Evolutionary conservation across 805 yeast species (phyloP).

Genomic region (Candida arabinofermentans): DNA sequence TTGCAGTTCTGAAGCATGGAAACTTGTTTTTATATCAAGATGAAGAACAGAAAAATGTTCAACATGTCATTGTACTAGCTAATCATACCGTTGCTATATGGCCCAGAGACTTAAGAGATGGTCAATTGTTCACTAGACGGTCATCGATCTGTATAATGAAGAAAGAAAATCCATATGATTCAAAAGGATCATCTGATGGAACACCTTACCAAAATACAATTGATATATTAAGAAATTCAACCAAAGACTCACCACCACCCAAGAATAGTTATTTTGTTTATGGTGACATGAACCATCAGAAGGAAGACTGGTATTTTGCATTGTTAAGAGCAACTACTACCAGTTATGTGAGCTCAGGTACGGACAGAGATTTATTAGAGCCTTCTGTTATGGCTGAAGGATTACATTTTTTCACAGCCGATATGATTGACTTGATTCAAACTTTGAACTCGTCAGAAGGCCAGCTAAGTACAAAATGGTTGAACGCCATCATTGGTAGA

Average conservation of each 20-base stretch:
- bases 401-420: slow-evolving; percentile 63
- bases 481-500: slow-evolving; percentile 84
- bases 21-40: slow-evolving; percentile 82
- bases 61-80: slow-evolving; percentile 74
- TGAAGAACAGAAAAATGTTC: slow-evolving; percentile 58
- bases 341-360: slow-evolving; percentile 20
- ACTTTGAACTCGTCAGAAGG: slow-evolving; percentile 78
- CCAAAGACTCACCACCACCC: slow-evolving; percentile 31
- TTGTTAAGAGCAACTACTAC: slow-evolving; percentile 71
- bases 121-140: slow-evolving; percentile 73
- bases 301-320: slow-evolving; percentile 92
- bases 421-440: slow-evolving; percentile 71
- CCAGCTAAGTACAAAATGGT: slow-evolving; percentile 81
- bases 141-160: slow-evolving; percentile 73
- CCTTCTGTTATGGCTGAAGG: slow-evolving; percentile 70
- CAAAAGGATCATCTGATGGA: neutral
- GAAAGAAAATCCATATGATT: slow-evolving; percentile 23
- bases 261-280: slow-evolving; percentile 54
- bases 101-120: slow-evolving; percentile 78
- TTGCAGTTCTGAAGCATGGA: slow-evolving; percentile 78
- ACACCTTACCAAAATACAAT: slow-evolving; percentile 52
- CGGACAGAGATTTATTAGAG: slow-evolving; percentile 36
- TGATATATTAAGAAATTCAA: slow-evolving; percentile 31
- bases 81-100: slow-evolving; percentile 72
- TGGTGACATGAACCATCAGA: slow-evolving; percentile 72